These are phyloP conservation scores for Crithidia expoeki DNA, from an alignment of 208 protist genomes.

Conservation along the genomic window DNA sequence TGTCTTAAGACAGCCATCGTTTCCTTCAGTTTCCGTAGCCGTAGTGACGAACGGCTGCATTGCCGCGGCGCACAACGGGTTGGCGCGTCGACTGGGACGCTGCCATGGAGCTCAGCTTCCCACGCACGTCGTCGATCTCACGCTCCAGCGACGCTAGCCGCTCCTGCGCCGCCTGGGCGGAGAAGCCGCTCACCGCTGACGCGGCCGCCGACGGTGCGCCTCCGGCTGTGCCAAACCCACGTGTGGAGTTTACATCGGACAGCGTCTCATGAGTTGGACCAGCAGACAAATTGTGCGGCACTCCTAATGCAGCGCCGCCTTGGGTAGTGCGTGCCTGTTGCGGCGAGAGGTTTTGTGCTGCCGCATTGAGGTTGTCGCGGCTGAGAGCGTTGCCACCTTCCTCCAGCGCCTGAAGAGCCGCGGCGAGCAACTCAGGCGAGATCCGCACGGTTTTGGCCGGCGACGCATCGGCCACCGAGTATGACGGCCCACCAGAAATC, in stretches of 20 bases:
- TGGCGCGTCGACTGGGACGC: constrained; percentile 20
- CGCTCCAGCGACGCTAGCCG: constrained; percentile 46
- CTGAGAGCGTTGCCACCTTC: background rate
- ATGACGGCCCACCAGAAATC: background rate
- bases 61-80: constrained; percentile 55
- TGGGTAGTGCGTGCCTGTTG: background rate
- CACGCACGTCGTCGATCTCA: constrained; percentile 71
- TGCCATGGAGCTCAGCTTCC: constrained; percentile 39
- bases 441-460: background rate
- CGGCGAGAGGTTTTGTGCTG: background rate
- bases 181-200: background rate
- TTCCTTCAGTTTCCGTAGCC: constrained; percentile 41
- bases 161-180: constrained; percentile 26
- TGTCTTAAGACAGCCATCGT: background rate
- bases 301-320: background rate
- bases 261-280: background rate
- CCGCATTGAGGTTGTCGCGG: background rate
- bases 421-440: constrained; percentile 36
- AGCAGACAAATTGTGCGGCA: background rate
- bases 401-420: constrained; percentile 25
- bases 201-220: background rate
- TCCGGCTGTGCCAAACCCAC: background rate
- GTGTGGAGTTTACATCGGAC: constrained; percentile 21
- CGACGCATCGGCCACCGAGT: background rate
- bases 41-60: constrained; percentile 71